Evolutionary conservation across 495 filamentous ascomycete species (phyloP), one percentile per base, ranked within the genome.

Genomic region (Penicillium antarcticum): DNA sequence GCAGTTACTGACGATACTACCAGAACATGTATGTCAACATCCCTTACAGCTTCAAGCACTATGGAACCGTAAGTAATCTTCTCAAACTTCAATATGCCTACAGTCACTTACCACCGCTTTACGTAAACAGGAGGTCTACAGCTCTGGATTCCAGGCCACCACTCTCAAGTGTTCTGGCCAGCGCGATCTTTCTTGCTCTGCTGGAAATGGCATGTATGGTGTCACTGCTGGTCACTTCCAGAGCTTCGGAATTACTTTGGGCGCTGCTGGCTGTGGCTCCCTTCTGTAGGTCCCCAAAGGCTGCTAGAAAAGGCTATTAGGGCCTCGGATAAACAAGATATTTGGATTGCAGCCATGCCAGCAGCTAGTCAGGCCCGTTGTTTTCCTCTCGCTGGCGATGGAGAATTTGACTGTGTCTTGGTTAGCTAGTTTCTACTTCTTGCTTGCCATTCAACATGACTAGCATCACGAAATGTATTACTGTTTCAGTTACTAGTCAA

Each of bases 21-120:
- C 17, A 69, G 65, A 70, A 68, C 38, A 65, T 68, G 63, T 70
- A 69, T 24, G 46, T 62, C 33, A 56, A 29, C n/a, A 31, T 17
- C 3, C 63, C 66, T 16, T 58, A 57, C 45, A 55, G 51, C 42
- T 63, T 62, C 31, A 36, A 57, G 32, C 65, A 70, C 53, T 70
- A 65, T 44, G 67, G 67, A 43, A 61, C 56, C 7, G 65, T 70
- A 45, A 58, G 63, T 60, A 9, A 33, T 33, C 10, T 16, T 12
- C 13, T 9, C 17, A 4, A 23, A 4, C 23, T 38, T 18, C 23
- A 5, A 31, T 39, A 19, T 13, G 14, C 10, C 16, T 32, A 14
- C n/a, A 42, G 19, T 23, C 5, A 11, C 45, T 24, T 57, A 40
- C 47, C 51, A 19, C 55, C 7, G 7, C 12, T 38, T 11, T 11